Conservation (phyloP, 805 yeast species). For the Suhomyces prunicola region DNA sequence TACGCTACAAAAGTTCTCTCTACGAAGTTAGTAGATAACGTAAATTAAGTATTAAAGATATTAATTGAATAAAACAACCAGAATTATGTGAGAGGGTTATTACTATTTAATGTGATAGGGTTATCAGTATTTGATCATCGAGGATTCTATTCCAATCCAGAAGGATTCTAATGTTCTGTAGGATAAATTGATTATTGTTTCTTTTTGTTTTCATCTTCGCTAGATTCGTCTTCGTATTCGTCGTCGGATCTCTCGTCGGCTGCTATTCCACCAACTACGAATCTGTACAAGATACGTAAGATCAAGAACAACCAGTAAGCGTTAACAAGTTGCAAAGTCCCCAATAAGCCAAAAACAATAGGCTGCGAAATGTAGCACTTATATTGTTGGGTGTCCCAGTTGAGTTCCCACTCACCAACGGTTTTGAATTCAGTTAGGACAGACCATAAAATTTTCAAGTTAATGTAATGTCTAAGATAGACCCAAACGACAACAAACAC, state of each 20-base stretch:
- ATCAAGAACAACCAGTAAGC: constrained; percentile 85
- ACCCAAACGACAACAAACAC: constrained; percentile 76
- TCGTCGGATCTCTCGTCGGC: constrained; percentile 87
- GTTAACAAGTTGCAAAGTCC: constrained; percentile 82
- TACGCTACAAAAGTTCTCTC: neutral
- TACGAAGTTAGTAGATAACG: neutral
- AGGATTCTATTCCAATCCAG: neutral
- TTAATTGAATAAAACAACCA: neutral
- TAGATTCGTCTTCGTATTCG: constrained; percentile 50
- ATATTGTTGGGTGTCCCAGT: constrained; percentile 89
- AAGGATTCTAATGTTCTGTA: neutral
- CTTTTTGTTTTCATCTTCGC: constrained; percentile 21
- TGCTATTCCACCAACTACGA: constrained; percentile 54
- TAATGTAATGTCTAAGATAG: constrained; percentile 84
- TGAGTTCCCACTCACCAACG: constrained; percentile 75
- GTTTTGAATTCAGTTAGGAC: constrained; percentile 81
- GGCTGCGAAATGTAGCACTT: constrained; percentile 95
- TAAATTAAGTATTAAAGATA: neutral
- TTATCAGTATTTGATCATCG: neutral
- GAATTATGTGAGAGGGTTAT: neutral
- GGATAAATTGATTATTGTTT: constrained; percentile 6
- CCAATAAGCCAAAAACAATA: constrained; percentile 74
- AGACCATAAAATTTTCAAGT: constrained; percentile 77
- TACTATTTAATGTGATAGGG: neutral
- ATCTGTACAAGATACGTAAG: constrained; percentile 70